Percentiles rank a stretch among this genome's conserved stretches.
Conservation (phyloP, 345 rosid genomes). For the Combretum micranthum region DNA sequence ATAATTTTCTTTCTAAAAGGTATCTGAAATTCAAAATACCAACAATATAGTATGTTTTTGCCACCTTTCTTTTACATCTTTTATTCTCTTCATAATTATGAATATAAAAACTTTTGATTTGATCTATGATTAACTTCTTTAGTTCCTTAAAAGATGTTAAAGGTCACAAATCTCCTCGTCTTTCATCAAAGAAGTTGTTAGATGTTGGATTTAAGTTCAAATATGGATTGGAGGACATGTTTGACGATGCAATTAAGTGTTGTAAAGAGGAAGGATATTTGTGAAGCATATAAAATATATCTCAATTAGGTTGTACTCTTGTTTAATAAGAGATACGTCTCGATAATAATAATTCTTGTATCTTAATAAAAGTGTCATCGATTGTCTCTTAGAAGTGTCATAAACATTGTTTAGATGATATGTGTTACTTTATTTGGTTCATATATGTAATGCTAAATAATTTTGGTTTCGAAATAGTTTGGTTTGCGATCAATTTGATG, state of each 20-base stretch:
- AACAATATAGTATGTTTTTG: constrained; percentile 13
- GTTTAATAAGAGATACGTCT: no score
- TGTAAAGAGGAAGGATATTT: constrained; percentile 26
- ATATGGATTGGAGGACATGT: constrained; percentile 25
- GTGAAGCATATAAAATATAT: not conserved
- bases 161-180: not conserved
- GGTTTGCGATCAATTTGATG: no score
- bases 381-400: no score
- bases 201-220: constrained; percentile 31
- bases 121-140: not conserved
- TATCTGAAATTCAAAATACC: constrained; percentile 23
- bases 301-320: no score
- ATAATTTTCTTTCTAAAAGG: constrained; percentile 19
- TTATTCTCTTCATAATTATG: constrained; percentile 7
- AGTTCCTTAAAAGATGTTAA: constrained; percentile 6
- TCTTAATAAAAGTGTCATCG: no score
- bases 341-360: no score
- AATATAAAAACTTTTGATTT: not conserved
- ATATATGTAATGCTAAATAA: no score
- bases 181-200: constrained; percentile 27
- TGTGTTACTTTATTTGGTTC: no score
- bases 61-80: not conserved
- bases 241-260: constrained; percentile 20
- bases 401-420: no score
- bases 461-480: no score